These are phyloP conservation scores for Lasiosphaeria ovina DNA, from an alignment of 495 filamentous ascomycete species.

Conservation along the genomic window DNA sequence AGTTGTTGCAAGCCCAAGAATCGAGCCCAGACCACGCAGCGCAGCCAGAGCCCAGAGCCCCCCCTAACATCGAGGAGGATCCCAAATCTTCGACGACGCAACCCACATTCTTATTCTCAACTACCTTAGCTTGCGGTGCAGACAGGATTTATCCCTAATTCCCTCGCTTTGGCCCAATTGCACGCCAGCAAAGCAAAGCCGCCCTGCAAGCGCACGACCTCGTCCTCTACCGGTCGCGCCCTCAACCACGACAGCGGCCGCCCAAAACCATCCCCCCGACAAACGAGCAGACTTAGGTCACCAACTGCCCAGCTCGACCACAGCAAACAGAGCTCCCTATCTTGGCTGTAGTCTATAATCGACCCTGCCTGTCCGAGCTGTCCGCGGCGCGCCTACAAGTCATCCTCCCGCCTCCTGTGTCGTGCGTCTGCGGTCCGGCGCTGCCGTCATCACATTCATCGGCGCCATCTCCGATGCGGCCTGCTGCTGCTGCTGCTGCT, in stretches of 20 bases:
- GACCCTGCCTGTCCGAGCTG: not conserved
- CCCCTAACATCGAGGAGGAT: not conserved
- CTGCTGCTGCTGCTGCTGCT: conserved; percentile 1
- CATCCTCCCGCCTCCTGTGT: not conserved
- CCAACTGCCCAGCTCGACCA: not conserved
- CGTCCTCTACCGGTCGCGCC: not conserved
- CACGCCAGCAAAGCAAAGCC: not conserved
- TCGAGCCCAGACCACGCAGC: not conserved
- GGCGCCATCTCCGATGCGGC: conserved; percentile 7
- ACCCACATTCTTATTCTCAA: not conserved
- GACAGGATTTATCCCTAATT: conserved; percentile 2
- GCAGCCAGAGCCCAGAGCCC: not conserved
- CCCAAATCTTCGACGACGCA: not conserved
- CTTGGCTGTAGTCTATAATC: not conserved
- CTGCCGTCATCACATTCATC: not conserved
- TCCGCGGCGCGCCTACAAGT: not conserved
- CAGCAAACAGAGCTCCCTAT: not conserved
- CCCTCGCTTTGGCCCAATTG: not conserved
- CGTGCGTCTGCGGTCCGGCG: not conserved
- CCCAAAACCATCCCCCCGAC: not conserved
- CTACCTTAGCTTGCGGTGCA: not conserved
- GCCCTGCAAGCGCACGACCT: too few species aligned
- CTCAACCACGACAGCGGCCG: not conserved
- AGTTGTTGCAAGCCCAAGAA: too few species aligned
- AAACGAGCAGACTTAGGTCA: not conserved